These are phyloP conservation scores for Pyracantha coccinea DNA, from an alignment of 331 rosid species.

Conservation along the genomic window DNA sequence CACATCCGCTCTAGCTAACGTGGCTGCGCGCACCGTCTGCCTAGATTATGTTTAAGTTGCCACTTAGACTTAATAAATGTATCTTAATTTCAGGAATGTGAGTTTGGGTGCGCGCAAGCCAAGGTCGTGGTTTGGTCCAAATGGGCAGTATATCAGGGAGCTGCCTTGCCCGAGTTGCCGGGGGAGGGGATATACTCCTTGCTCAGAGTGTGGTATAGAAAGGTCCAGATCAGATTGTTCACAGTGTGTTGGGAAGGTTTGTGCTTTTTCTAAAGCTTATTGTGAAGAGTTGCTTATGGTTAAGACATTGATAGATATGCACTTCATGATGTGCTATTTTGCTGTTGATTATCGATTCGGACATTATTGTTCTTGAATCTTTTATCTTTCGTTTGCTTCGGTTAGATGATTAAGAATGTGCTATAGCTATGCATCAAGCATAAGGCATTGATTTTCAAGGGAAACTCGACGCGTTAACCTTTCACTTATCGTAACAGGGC, in stretches of 20 bases:
- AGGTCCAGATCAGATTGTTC: conserved; percentile 85
- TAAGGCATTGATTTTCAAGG: neutral
- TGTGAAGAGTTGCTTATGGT: neutral
- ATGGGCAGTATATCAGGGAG: conserved; percentile 85
- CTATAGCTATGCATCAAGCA: neutral
- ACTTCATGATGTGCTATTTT: too few species aligned
- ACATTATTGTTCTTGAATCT: neutral
- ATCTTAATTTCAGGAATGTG: conserved; percentile 38
- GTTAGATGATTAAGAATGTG: conserved; percentile 2
- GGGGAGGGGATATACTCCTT: conserved; percentile 90
- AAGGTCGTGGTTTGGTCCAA: conserved; percentile 91
- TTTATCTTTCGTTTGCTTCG: neutral
- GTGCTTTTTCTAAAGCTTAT: neutral
- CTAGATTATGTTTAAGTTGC: too few species aligned
- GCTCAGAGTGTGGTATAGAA: conserved; percentile 84
- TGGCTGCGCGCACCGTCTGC: too few species aligned
- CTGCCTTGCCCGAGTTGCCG: conserved; percentile 96
- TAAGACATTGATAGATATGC: neutral
- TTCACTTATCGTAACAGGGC: conserved; percentile 42
- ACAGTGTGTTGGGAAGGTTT: conserved; percentile 77
- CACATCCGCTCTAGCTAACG: too few species aligned
- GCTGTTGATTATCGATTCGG: neutral
- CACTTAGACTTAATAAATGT: neutral
- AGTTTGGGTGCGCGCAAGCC: conserved; percentile 37
- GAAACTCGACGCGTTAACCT: neutral